Conservation (phyloP, 2,329 filamentous ascomycete genomes). For the Botrytis cinerea region DNA sequence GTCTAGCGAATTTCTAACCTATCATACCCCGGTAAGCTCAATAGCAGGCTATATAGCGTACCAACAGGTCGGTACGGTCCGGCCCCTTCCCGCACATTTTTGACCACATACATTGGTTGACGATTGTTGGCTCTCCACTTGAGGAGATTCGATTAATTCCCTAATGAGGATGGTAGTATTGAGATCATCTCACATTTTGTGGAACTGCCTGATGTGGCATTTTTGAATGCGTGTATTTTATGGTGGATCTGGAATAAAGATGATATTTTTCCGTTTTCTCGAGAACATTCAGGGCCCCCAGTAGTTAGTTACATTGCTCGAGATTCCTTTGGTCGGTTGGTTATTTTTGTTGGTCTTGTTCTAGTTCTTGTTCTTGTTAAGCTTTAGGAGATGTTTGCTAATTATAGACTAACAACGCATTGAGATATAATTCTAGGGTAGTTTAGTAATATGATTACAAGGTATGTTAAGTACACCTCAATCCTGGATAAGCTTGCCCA, state of each 20-base stretch:
- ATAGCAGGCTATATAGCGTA: neutral
- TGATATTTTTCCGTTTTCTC: neutral
- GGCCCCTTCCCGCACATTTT: neutral
- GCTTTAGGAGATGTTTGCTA: neutral
- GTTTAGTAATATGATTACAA: neutral
- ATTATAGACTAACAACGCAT: neutral
- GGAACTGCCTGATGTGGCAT: neutral
- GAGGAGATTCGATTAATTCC: neutral
- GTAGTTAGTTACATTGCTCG: neutral
- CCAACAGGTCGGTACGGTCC: neutral
- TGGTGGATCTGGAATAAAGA: neutral
- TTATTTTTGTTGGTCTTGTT: neutral
- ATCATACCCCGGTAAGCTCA: neutral
- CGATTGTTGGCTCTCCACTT: neutral
- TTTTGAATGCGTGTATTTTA: neutral
- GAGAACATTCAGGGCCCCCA: neutral
- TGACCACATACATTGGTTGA: neutral
- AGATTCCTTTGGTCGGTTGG: neutral
- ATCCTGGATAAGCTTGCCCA: neutral
- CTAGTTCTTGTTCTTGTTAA: neutral
- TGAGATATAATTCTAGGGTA: neutral
- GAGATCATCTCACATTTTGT: neutral
- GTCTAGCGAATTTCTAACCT: neutral
- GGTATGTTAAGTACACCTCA: neutral
- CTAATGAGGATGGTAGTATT: constrained; percentile 4